phyloP scores from a whole-genome alignment of 1,284 basidiomycete genomes.

The Hymenochaete sp. region DNA sequence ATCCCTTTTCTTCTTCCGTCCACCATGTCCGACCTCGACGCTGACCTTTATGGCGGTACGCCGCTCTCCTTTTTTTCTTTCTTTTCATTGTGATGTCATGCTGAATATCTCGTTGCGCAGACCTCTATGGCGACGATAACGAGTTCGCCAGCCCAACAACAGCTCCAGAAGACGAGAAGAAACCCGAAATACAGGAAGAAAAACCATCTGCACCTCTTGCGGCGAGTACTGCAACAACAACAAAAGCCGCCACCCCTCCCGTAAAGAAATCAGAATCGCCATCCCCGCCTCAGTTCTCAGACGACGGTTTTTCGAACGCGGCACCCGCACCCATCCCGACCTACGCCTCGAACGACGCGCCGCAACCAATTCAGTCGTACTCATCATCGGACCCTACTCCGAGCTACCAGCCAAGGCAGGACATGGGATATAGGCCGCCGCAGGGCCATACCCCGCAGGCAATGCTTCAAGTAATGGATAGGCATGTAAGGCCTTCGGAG shows the following conservation, averaged over 20 bases:
- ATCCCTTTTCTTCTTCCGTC: not conserved
- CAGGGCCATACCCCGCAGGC: slow-evolving; percentile 28
- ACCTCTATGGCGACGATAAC: slow-evolving; percentile 70
- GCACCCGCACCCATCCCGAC: slow-evolving; percentile 4
- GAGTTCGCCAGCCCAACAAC: slow-evolving; percentile 44
- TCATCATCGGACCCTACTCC: slow-evolving; percentile 11
- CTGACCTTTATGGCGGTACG: slow-evolving; percentile 76
- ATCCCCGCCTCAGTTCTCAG: too few species aligned
- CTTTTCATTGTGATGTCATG: not conserved
- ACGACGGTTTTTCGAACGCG: too few species aligned
- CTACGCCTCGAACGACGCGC: slow-evolving; percentile 6
- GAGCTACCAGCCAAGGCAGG: slow-evolving; percentile 47
- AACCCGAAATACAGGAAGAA: slow-evolving; percentile 6
- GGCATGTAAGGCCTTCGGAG: slow-evolving; percentile 79
- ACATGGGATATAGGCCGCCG: slow-evolving; percentile 26
- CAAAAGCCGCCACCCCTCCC: slow-evolving; percentile 20
- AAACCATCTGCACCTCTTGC: slow-evolving; percentile 3
- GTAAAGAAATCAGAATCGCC: slow-evolving; percentile 20
- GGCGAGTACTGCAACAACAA: slow-evolving; percentile 18
- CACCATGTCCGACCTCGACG: slow-evolving; percentile 67
- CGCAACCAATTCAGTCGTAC: slow-evolving; percentile 16
- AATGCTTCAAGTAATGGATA: slow-evolving; percentile 40
- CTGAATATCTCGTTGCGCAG: slow-evolving; percentile 24
- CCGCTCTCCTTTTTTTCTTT: too few species aligned
- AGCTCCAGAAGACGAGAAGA: slow-evolving; percentile 21